Conservation (phyloP, 1,284 basidiomycete genomes). For the Exobasidium rhododendri region DNA sequence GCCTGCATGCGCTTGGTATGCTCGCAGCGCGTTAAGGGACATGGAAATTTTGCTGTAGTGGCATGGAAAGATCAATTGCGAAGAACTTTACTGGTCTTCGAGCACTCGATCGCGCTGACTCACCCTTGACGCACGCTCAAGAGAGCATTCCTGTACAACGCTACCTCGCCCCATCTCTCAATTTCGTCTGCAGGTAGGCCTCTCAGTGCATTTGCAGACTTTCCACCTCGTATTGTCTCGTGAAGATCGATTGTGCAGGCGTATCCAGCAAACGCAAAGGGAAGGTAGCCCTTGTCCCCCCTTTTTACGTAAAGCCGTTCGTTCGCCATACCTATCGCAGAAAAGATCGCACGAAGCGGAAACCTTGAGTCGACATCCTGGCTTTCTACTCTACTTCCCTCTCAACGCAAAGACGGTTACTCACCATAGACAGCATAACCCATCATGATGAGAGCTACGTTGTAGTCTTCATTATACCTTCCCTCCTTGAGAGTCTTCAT, state of each 20-base stretch:
- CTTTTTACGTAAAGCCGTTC: conserved; percentile 35
- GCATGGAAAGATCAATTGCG: conserved; percentile 11
- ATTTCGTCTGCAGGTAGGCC: conserved; percentile 49
- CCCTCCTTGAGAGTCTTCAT: conserved; percentile 17
- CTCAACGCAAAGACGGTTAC: conserved; percentile 1
- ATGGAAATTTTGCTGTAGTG: conserved; percentile 30
- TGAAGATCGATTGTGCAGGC: conserved; percentile 48
- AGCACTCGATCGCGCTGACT: not conserved
- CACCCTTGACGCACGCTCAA: conserved; percentile 37
- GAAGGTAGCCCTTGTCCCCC: conserved; percentile 31
- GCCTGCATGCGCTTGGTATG: conserved; percentile 47
- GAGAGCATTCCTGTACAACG: conserved; percentile 49
- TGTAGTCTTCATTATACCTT: conserved; percentile 28
- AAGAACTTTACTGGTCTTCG: not conserved
- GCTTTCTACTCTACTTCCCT: too few relatives aligned
- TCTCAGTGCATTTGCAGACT: conserved; percentile 38
- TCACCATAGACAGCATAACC: conserved; percentile 39
- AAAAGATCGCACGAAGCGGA: not conserved
- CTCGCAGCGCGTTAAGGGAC: conserved; percentile 42
- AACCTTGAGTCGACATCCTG: conserved; percentile 14
- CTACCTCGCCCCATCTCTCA: conserved; percentile 50
- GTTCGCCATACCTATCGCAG: conserved; percentile 34
- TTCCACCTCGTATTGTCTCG: conserved; percentile 44
- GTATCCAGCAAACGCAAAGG: conserved; percentile 44
- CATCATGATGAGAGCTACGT: conserved; percentile 33